These are phyloP conservation scores for Hypomontagnella submonticulosa DNA, from an alignment of 495 filamentous ascomycete genomes.

Conservation along the genomic window DNA sequence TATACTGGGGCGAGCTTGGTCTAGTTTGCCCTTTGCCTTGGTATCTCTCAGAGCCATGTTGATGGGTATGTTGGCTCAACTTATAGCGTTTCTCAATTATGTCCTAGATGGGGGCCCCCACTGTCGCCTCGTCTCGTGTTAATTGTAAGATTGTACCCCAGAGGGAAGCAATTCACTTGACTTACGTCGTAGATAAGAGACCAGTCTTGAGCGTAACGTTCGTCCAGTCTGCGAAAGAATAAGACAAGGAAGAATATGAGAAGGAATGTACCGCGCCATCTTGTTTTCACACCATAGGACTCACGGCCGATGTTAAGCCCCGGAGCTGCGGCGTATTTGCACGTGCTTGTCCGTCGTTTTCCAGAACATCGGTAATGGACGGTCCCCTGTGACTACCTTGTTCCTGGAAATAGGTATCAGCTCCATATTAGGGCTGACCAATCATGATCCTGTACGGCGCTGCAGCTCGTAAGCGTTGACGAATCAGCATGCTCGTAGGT, in stretches of 20 bases:
- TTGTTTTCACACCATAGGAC: constrained; percentile 30
- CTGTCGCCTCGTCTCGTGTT: constrained; percentile 19
- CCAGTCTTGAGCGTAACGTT: constrained; percentile 15
- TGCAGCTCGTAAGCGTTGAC: constrained; percentile 37
- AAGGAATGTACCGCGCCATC: constrained; percentile 30
- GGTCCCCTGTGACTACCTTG: constrained; percentile 16
- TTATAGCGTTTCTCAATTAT: constrained; percentile 25
- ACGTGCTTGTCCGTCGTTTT: constrained; percentile 8
- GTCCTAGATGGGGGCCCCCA: constrained; percentile 19
- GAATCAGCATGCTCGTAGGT: constrained; percentile 18
- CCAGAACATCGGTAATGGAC: constrained; percentile 14
- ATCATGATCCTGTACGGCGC: constrained; percentile 10
- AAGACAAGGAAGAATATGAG: constrained; percentile 20
- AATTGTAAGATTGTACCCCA: constrained; percentile 10
- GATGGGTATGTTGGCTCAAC: constrained; percentile 17
- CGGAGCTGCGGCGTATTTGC: constrained; percentile 28
- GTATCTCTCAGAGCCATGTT: constrained; percentile 27
- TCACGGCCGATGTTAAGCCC: constrained; percentile 24
- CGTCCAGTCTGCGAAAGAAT: constrained; percentile 17
- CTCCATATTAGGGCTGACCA: constrained; percentile 31
- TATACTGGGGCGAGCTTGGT: constrained; percentile 15
- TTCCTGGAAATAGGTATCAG: constrained; percentile 25
- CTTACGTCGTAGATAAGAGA: constrained; percentile 12
- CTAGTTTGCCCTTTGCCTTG: constrained; percentile 7
- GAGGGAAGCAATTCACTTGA: constrained; percentile 8